Base-by-base conservation (phyloP, 2,329 filamentous ascomycete genomes). In the Neurospora sp. region DNA sequence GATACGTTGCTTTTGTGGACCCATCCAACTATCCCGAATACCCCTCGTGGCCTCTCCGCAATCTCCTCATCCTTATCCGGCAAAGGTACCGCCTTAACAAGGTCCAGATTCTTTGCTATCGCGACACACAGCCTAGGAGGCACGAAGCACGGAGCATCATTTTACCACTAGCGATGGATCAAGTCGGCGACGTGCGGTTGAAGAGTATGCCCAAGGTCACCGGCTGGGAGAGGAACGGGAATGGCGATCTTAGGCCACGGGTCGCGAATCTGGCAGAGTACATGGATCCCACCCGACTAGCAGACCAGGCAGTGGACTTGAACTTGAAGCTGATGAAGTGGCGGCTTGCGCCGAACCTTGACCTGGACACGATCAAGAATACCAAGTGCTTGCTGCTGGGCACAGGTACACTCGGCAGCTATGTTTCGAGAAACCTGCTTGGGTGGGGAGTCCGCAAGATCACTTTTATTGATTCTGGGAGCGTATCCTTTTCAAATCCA, bases 241-340 rank as follows among this genome's bases (percentile, higher is more conserved):
- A 87, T 33, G 91, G 91, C 36, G 97, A 96, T 77, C 83, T 98
- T 19, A 87, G 88, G 19, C 89, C 92, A 17, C 89, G 92, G 74
- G 86, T 91, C 19, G 92, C 93, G 15, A 93, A 96, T 76, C 84
- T 99, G 8, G 91, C 91, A 23, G 93, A 96, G 75, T 97, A 97
- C 75, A 95, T 99, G 91, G 94, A 99, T 77, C 95, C 96, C 6
- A 84, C 86, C 40, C 89, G 90, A 76, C 84, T 98, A 19, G 96
- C 96, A 28, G 94, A 98, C 77, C 93, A 97, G 78, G 93, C 94
- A 0, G 95, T 98, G 10, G 96, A 99, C 77, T 85, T 99, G 70
- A 99, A 99, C 77, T 84, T 98, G 71, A 98, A 98, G 81, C 86
- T 99, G 70, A 99, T 99, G 90, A 99, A 97, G 82, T 99, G 96